phyloP scores from a whole-genome alignment of 2,329 filamentous ascomycete species.

The Xylaria sp. region DNA sequence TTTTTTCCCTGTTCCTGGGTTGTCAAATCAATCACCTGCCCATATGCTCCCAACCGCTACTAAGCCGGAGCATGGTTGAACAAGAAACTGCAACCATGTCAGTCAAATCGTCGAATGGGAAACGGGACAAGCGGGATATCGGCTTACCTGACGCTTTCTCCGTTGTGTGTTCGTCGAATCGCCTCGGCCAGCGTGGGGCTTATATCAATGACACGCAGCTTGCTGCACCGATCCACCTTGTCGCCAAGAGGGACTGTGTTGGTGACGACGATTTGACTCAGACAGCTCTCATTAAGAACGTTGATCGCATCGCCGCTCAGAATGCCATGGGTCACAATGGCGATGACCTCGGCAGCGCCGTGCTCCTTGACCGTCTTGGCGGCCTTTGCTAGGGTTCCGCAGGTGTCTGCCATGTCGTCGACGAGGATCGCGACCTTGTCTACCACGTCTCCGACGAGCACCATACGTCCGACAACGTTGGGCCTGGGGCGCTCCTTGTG shows the following conservation, averaged over 20 bases:
- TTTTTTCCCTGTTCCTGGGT: neutral
- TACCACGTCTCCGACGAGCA: conserved; percentile 92
- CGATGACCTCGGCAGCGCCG: conserved; percentile 87
- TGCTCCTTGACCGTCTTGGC: conserved; percentile 89
- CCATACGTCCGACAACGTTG: conserved; percentile 93
- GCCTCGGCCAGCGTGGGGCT: conserved; percentile 74
- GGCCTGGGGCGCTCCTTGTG: conserved; percentile 91
- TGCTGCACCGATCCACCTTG: conserved; percentile 75
- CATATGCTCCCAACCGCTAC: neutral
- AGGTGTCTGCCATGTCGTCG: conserved; percentile 98
- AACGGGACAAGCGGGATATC: neutral
- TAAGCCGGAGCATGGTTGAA: conserved; percentile 50
- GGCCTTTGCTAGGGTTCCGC: conserved; percentile 83
- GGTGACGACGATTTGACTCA: conserved; percentile 79
- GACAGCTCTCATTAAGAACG: conserved; percentile 74
- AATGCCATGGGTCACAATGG: conserved; percentile 95
- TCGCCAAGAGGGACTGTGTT: conserved; percentile 83
- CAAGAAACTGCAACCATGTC: conserved; percentile 45
- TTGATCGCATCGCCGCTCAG: conserved; percentile 75
- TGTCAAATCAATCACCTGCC: neutral
- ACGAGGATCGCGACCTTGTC: conserved; percentile 95
- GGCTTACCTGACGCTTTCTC: conserved; percentile 67
- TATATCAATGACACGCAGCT: conserved; percentile 81
- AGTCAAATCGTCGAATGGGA: conserved; percentile 49
- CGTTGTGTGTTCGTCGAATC: conserved; percentile 68